Conservation (phyloP, 257 asterid species). For the Primulina tabacum region DNA sequence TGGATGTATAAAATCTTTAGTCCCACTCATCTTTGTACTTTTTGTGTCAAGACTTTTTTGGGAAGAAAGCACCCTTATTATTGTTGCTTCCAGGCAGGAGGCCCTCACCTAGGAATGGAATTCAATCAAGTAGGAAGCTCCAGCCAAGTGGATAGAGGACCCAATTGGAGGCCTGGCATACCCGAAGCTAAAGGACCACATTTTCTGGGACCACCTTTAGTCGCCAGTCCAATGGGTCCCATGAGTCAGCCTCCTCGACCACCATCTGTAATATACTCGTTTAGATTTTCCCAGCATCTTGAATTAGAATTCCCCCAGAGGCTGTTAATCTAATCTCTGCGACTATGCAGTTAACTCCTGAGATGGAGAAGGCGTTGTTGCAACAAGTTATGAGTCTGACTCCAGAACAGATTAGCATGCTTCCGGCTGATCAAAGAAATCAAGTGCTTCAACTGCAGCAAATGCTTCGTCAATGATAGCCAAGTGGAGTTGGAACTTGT, state of each 20-base stretch:
- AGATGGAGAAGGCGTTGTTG: conserved; percentile 78
- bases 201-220: conserved; percentile 54
- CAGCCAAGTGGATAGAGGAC: conserved; percentile 59
- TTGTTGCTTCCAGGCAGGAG: conserved; percentile 52
- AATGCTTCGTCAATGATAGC: conserved; percentile 65
- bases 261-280: conserved; percentile 43
- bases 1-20: not conserved
- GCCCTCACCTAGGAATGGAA: conserved; percentile 69
- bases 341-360: conserved; percentile 70
- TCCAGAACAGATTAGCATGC: conserved; percentile 80
- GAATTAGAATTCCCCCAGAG: not conserved
- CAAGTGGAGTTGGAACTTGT: conserved; percentile 6
- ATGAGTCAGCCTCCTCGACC: conserved; percentile 65
- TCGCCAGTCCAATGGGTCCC: conserved; percentile 62
- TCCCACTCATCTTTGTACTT: not conserved
- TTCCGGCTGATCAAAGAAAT: conserved; percentile 83
- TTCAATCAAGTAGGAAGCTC: conserved; percentile 71
- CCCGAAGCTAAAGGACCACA: conserved; percentile 46
- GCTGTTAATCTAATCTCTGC: conserved; percentile 12
- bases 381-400: conserved; percentile 95
- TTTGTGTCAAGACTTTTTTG: conserved; percentile 8
- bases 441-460: conserved; percentile 93
- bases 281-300: not conserved
- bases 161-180: conserved; percentile 60
- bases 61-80: conserved; percentile 22